Conservation (phyloP, 2,329 filamentous ascomycete species). For the Colletotrichum musae region DNA sequence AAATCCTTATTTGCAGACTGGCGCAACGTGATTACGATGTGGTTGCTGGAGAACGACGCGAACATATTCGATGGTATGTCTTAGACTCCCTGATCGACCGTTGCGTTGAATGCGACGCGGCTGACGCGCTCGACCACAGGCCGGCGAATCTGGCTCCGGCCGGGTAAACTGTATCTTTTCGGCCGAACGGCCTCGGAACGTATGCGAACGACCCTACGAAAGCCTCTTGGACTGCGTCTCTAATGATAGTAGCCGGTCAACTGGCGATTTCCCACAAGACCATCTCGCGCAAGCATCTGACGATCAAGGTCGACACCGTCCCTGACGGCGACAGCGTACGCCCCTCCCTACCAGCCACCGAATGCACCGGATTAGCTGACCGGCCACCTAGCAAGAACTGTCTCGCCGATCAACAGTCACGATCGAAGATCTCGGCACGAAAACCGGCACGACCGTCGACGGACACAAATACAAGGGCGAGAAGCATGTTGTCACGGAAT, state of each 20-base stretch:
- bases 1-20: background rate
- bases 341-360: background rate
- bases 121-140: slow-evolving; percentile 46
- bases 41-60: slow-evolving; percentile 73
- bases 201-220: slow-evolving; percentile 50
- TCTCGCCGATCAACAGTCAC: slow-evolving; percentile 78
- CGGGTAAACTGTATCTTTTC: slow-evolving; percentile 88
- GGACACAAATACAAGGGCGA: slow-evolving; percentile 77
- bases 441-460: slow-evolving; percentile 86
- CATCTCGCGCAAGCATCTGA: slow-evolving; percentile 91
- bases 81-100: background rate
- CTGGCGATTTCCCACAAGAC: slow-evolving; percentile 83
- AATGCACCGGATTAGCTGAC: slow-evolving; percentile 12
- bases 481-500: slow-evolving; percentile 65
- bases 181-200: slow-evolving; percentile 81
- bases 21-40: slow-evolving; percentile 62
- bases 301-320: slow-evolving; percentile 79
- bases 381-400: slow-evolving; percentile 66
- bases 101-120: slow-evolving; percentile 9
- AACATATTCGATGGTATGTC: slow-evolving; percentile 63
- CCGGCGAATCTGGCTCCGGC: slow-evolving; percentile 83
- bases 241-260: slow-evolving; percentile 67
- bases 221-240: slow-evolving; percentile 11
- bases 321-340: slow-evolving; percentile 76
- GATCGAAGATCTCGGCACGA: slow-evolving; percentile 86